Conservation (phyloP, 2,329 filamentous ascomycete genomes). For the Sporothrix luriei region DNA sequence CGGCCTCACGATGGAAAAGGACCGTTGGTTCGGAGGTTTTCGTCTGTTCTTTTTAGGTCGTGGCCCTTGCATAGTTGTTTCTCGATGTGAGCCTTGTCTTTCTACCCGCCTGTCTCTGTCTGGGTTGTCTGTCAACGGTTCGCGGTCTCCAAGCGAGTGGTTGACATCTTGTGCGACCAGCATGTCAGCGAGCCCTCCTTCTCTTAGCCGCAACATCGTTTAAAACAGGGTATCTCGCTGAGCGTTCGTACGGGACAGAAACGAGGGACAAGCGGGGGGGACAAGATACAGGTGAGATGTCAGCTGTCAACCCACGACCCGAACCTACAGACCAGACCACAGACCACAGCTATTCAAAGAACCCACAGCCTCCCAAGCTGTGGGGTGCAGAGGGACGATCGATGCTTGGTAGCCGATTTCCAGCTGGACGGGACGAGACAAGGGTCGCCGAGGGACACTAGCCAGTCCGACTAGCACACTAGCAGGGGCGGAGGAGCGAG, state of each 20-base stretch:
- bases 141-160: constrained; percentile 33
- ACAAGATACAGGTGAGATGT: background rate
- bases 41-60: constrained; percentile 23
- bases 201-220: constrained; percentile 11
- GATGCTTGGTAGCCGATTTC: constrained; percentile 5
- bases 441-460: background rate
- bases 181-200: background rate
- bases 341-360: background rate
- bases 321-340: background rate
- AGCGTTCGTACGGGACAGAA: constrained; percentile 15
- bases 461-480: too few species aligned
- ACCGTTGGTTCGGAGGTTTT: constrained; percentile 15
- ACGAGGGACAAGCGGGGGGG: background rate
- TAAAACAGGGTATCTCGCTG: constrained; percentile 21
- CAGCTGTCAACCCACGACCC: background rate
- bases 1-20: constrained; percentile 26
- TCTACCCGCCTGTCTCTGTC: background rate
- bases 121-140: constrained; percentile 26
- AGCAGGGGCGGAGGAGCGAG: background rate
- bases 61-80: constrained; percentile 13
- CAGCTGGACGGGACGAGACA: constrained; percentile 23
- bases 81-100: constrained; percentile 14
- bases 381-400: background rate
- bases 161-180: constrained; percentile 29
- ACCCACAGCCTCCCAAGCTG: background rate